Evolutionary conservation across 352 stramenopile species (phyloP).

Genomic region (Pythium plurisporium): DNA sequence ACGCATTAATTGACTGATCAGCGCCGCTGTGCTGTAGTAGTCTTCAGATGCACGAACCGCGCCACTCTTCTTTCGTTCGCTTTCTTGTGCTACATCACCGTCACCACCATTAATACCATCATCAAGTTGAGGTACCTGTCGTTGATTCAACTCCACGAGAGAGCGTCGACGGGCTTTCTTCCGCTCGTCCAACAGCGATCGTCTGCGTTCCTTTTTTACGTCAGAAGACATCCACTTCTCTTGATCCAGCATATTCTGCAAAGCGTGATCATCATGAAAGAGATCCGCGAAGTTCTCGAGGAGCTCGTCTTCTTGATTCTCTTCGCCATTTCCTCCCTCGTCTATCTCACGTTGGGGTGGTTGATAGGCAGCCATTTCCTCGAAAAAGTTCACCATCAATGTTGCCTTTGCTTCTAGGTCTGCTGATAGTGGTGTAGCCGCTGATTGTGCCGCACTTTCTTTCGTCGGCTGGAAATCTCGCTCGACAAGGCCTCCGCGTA

Average conservation of each 20-base stretch:
- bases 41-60: slow-evolving; percentile 34
- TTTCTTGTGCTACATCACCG: neutral
- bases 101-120: neutral
- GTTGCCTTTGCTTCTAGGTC: slow-evolving; percentile 24
- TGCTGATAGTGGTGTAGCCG: neutral
- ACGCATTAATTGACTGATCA: slow-evolving; percentile 46
- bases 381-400: slow-evolving; percentile 40
- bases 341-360: slow-evolving; percentile 23
- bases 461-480: neutral
- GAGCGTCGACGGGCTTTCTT: slow-evolving; percentile 1
- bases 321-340: slow-evolving; percentile 4
- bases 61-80: neutral
- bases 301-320: slow-evolving; percentile 26
- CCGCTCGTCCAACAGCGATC: slow-evolving; percentile 17
- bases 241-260: slow-evolving; percentile 46
- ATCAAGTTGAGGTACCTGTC: slow-evolving; percentile 6
- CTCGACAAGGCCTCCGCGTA: neutral
- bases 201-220: slow-evolving; percentile 19
- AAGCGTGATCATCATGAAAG: slow-evolving; percentile 33
- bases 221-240: slow-evolving; percentile 42
- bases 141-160: neutral
- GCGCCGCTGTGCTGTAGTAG: slow-evolving; percentile 42
- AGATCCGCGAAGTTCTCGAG: slow-evolving; percentile 38
- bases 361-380: slow-evolving; percentile 47
- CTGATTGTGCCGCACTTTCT: neutral